Evolutionary conservation across 139 green algal genomes (phyloP).

Genomic region (Picochlorum costavermella): DNA sequence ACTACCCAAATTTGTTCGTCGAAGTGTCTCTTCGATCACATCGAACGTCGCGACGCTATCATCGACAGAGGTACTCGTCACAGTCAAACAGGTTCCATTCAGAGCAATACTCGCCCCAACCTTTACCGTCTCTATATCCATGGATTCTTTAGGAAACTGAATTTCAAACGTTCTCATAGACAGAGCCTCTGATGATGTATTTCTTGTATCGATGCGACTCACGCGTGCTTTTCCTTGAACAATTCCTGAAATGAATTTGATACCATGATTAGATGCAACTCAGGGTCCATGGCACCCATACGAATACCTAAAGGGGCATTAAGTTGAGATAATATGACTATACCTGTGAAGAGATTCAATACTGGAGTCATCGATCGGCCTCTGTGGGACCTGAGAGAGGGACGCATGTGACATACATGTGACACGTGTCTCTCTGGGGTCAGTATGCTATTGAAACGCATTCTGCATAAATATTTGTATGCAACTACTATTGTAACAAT

Average conservation of each 20-base stretch:
- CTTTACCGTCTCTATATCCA: constrained; percentile 31
- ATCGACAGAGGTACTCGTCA: constrained; percentile 26
- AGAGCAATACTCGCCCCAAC: constrained; percentile 83
- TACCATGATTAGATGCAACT: too few species aligned
- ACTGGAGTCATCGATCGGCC: too few species aligned
- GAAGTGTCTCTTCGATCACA: constrained; percentile 87
- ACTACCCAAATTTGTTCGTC: constrained; percentile 76
- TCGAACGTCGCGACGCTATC: constrained; percentile 59
- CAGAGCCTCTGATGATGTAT: constrained; percentile 25
- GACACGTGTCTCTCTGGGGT: too few species aligned
- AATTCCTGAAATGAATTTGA: constrained; percentile 50
- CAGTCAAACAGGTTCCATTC: constrained; percentile 92
- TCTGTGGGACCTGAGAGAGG: too few species aligned
- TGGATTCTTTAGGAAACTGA: constrained; percentile 51
- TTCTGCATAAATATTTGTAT: too few species aligned
- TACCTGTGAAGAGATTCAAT: too few species aligned
- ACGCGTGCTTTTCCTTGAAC: constrained; percentile 77
- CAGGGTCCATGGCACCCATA: too few species aligned
- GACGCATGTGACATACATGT: too few species aligned
- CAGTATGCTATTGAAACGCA: too few species aligned
- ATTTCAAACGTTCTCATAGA: constrained; percentile 37
- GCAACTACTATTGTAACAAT: too few species aligned
- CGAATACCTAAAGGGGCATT: too few species aligned
- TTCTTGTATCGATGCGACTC: constrained; percentile 26
- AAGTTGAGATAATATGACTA: too few species aligned